Evolutionary conservation across 2,329 filamentous ascomycete genomes (phyloP).

Genomic region (Fusarium sambucinum): DNA sequence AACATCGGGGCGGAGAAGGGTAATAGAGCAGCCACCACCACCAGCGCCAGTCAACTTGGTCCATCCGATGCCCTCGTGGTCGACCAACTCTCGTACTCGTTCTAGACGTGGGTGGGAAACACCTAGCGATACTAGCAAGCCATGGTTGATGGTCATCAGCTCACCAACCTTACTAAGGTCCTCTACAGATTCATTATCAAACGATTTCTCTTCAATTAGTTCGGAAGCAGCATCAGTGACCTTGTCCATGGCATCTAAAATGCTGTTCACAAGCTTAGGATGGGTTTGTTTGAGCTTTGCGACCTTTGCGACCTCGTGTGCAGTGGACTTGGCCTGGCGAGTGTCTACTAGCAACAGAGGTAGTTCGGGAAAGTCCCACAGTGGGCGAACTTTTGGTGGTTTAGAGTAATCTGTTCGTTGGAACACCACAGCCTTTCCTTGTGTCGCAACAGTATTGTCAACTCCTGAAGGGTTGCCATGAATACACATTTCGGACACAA

Average conservation of each 20-base stretch:
- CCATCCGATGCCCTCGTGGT: conserved; percentile 91
- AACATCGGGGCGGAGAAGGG: conserved; percentile 79
- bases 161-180: conserved; percentile 83
- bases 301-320: conserved; percentile 88
- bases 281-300: conserved; percentile 76
- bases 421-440: conserved; percentile 95
- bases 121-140: conserved; percentile 87
- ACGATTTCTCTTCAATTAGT: conserved; percentile 70
- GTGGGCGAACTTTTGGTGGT: conserved; percentile 79
- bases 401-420: conserved; percentile 81
- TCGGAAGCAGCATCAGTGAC: conserved; percentile 69
- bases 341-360: conserved; percentile 93
- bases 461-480: conserved; percentile 97
- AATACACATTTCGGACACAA: conserved; percentile 96
- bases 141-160: conserved; percentile 93
- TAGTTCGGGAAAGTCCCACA: conserved; percentile 92
- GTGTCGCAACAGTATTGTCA: conserved; percentile 94
- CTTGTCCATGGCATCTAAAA: conserved; percentile 87
- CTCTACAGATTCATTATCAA: conserved; percentile 73
- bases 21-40: conserved; percentile 95
- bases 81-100: conserved; percentile 89
- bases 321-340: conserved; percentile 86
- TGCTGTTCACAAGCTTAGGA: conserved; percentile 80
- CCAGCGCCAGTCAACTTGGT: conserved; percentile 97
- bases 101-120: conserved; percentile 96